Conservation (phyloP, 768 basidiomycete genomes). For the Macrolepiota albuminosa region DNA sequence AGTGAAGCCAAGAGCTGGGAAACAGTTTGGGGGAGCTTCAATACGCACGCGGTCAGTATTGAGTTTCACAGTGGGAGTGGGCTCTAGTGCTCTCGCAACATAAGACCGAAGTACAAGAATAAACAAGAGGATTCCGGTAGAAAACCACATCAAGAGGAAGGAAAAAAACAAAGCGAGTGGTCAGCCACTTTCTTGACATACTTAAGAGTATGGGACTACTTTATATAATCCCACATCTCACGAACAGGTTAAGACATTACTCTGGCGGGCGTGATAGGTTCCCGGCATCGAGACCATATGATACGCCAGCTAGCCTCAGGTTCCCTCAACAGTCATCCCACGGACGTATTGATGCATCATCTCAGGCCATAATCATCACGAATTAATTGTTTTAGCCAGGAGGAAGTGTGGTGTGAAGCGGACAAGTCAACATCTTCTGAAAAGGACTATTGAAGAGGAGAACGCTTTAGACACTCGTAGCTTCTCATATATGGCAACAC, state of each 20-base stretch:
- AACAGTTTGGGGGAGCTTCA: conserved; percentile 15
- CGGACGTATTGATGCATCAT: background rate
- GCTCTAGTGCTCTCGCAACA: conserved; percentile 8
- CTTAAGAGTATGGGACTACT: background rate
- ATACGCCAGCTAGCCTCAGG: background rate
- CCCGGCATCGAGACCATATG: conserved; percentile 1
- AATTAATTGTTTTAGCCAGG: background rate
- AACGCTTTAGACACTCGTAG: background rate
- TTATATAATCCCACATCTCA: conserved; percentile 6
- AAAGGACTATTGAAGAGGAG: background rate
- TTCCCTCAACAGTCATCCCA: background rate
- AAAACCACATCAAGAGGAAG: conserved; percentile 4
- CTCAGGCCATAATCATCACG: background rate
- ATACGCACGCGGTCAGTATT: background rate
- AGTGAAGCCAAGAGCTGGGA: conserved; percentile 17
- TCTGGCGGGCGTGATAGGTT: background rate
- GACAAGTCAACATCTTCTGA: background rate
- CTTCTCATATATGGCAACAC: background rate
- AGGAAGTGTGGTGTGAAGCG: background rate
- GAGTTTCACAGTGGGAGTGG: conserved; percentile 9
- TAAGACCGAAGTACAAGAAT: background rate
- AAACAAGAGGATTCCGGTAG: background rate
- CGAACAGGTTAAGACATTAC: background rate
- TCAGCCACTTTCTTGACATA: background rate
- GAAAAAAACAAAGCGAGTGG: background rate